These are phyloP conservation scores for Danielia reshetovae DNA, from an alignment of 805 yeast species.

Conservation along the genomic window DNA sequence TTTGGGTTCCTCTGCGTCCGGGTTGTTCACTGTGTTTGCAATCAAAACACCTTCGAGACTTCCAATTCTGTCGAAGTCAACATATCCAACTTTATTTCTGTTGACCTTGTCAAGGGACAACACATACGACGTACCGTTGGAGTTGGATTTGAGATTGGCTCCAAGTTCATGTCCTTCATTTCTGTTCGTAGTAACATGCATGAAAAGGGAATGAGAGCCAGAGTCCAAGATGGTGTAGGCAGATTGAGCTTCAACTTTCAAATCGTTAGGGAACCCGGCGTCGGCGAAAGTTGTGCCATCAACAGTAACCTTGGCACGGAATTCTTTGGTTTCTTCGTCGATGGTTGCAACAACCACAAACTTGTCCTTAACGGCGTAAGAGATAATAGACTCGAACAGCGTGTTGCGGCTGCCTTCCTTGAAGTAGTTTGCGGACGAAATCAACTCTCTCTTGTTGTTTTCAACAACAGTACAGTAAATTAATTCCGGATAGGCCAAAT, in stretches of 20 bases:
- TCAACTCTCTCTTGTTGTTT: constrained; percentile 28
- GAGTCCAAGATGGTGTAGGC: constrained; percentile 77
- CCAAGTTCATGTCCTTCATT: constrained; percentile 61
- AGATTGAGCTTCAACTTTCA: constrained; percentile 52
- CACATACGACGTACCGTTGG: constrained; percentile 85
- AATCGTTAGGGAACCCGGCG: constrained; percentile 68
- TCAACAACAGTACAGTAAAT: constrained; percentile 60
- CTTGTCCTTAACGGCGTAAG: constrained; percentile 67
- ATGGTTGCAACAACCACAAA: constrained; percentile 69
- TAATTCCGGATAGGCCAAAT: constrained; percentile 36
- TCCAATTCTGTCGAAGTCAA: constrained; percentile 82
- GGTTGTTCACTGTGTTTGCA: constrained; percentile 64
- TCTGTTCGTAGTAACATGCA: constrained; percentile 73
- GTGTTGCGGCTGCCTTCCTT: constrained; percentile 26
- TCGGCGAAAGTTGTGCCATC: constrained; percentile 77
- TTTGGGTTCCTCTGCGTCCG: constrained; percentile 45
- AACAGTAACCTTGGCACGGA: constrained; percentile 69
- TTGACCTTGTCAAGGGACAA: constrained; percentile 67
- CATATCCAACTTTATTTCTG: constrained; percentile 68
- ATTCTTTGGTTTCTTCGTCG: constrained; percentile 39
- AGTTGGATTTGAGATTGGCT: constrained; percentile 79
- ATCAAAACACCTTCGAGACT: constrained; percentile 82
- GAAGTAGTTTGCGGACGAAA: constrained; percentile 54
- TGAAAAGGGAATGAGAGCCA: constrained; percentile 63
- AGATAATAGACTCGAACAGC: constrained; percentile 58